Evolutionary conservation across 805 yeast species (phyloP).

Genomic region (Ogataea nonfermentans): DNA sequence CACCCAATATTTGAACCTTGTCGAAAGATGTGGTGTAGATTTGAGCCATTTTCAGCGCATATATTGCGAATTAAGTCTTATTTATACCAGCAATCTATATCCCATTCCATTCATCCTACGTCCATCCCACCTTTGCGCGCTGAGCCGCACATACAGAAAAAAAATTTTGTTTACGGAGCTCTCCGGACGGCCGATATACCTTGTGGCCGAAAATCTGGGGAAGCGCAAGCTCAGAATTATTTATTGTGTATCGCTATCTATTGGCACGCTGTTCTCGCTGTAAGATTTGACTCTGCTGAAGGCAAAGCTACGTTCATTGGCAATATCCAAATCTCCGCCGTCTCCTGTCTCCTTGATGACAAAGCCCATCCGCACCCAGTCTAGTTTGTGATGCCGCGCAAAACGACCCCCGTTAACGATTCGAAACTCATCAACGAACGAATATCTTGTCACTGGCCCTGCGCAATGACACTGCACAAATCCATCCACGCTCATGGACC

Average conservation of each 20-base stretch:
- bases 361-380: slow-evolving; percentile 67
- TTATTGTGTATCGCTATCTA: slow-evolving; percentile 1
- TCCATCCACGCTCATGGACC: slow-evolving; percentile 58
- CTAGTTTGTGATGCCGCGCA: slow-evolving; percentile 63
- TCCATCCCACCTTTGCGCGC: slow-evolving; percentile 10
- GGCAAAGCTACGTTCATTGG: slow-evolving; percentile 75
- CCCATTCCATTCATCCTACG: slow-evolving; percentile 14
- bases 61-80: not conserved
- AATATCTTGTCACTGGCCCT: slow-evolving; percentile 60
- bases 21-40: slow-evolving; percentile 36
- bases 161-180: slow-evolving; percentile 9
- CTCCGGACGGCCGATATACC: slow-evolving; percentile 13
- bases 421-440: slow-evolving; percentile 60
- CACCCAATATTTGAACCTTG: slow-evolving; percentile 55
- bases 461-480: slow-evolving; percentile 48
- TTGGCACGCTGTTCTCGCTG: not conserved
- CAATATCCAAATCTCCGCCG: slow-evolving; percentile 44
- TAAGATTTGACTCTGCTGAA: slow-evolving; percentile 56
- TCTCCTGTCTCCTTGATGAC: slow-evolving; percentile 26
- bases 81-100: slow-evolving; percentile 5
- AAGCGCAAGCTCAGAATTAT: slow-evolving; percentile 3
- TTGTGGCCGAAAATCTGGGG: slow-evolving; percentile 12
- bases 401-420: slow-evolving; percentile 57
- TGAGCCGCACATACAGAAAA: slow-evolving; percentile 5
- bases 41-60: slow-evolving; percentile 23